Base-by-base conservation (phyloP, 2,329 filamentous ascomycete species). In the Clonostachys rhizophaga region DNA sequence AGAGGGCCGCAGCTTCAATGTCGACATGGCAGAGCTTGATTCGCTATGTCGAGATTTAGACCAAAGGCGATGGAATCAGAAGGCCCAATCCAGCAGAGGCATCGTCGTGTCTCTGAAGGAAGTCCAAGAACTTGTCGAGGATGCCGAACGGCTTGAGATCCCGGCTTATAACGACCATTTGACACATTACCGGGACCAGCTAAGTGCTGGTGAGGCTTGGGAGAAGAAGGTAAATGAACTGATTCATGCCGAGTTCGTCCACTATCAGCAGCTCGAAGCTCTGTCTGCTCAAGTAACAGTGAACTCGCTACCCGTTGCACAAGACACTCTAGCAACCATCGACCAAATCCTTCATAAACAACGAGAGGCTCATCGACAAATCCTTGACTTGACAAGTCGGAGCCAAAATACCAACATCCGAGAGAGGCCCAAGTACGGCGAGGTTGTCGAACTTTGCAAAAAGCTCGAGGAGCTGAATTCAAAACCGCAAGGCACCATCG, bases 311-410 rank as follows among this genome's bases (percentile, higher is more conserved):
- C 92, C 94, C 0, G 91, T 97, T 17, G 87, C 88, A 2, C 73
- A 83, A 5, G 87, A 91, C 34, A 97, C 91, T 0, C 75, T 95
- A 20, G 80, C 83, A 8, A 79, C 83, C 9, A 89, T 99, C 24
- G 94, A 99, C 58, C 86, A 90, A 43, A 96, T 97, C 47, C 72
- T 99, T 49, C 91, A 91, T 64, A 97, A 96, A 68, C 94, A 99
- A 64, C 86, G 94, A 17, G 94, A 97, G 62, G 91, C 91, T 1
- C 91, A 96, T 60, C 86, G 88, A 14, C 87, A 91, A 57, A 95
- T 99, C 46, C 71, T 91, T 43, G 86, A 87, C 36, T 70, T 99
- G 10, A 91, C 86, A 35, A 83, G 92, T 49, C 83, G 86, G 48
- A 92, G 86, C 52, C 87, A 84, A 53, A 77, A 90, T 35, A 71